Base-by-base conservation (phyloP, 352 stramenopile species). In the Globisporangium acanthophoron region DNA sequence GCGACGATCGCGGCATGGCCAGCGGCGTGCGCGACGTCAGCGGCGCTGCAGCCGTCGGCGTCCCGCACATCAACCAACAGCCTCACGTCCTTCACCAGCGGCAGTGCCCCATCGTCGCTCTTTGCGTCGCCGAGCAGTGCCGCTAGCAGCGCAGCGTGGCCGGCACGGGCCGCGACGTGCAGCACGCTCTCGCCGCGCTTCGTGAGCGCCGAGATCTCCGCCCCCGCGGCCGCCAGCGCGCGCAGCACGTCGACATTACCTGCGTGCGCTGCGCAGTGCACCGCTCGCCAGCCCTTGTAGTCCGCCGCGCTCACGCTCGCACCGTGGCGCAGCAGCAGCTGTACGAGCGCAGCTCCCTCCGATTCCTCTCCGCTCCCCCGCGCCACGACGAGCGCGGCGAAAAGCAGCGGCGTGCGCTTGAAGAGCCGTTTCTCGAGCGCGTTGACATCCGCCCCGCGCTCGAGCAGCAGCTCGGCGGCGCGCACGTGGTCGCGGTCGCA, bases 381-480 rank as follows among this genome's bases (percentile, higher is more conserved):
- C 3, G 6, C 2, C 37, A 18, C 37, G 3, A 1, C 37, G 24
- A 88, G 62, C 50, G 77, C 73, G 1, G 79, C 78, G 48, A 92
- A 88, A 37, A 90, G 76, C 47, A 92, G 67, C 51, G 82, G 74
- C 12, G 67, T 78, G 31, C 82, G 79, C 49, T 77, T 80, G 62
- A 92, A 92, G 50, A 88, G 69, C 3, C 79, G 78, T 55, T 71
- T 73, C 63, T 92, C 82, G 37, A 89, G 61, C 13, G 58, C 73
- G 45, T 88, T 71, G 3, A 69, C 71, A 51, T 90, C 70, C 5
- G 70, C 72, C 8, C 74, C 71, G 41, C 61, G 21, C 20, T 58
- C 59, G 3, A 92, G 56, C 33, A 92, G 63, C 24, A 77, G 59
- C 20, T 52, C 33, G 6, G 64, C 66, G 6, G 64, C 57, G 3